Conservation (phyloP, 2,329 filamentous ascomycete genomes). For the Beauveria pseudobassiana region DNA sequence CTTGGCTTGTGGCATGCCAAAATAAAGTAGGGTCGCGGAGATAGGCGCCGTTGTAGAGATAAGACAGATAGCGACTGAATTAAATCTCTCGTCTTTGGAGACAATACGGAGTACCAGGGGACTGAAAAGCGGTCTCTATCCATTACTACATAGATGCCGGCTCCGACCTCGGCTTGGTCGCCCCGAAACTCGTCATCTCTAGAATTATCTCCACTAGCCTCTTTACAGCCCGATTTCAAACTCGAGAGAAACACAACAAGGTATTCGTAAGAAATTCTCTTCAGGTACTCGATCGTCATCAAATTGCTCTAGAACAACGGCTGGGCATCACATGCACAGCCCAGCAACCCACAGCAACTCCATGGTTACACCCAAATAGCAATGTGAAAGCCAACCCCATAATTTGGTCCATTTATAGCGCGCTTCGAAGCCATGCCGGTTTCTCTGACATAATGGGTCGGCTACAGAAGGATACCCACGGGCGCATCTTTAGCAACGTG, state of each 20-base stretch:
- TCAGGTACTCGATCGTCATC: neutral
- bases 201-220: neutral
- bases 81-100: constrained; percentile 9
- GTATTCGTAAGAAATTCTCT: neutral
- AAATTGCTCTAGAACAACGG: neutral
- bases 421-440: neutral
- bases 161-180: constrained; percentile 8
- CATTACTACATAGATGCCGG: neutral
- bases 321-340: constrained; percentile 3
- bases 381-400: neutral
- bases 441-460: constrained; percentile 10
- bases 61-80: constrained; percentile 11
- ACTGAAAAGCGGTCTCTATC: constrained; percentile 1
- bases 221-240: neutral
- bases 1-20: constrained; percentile 1
- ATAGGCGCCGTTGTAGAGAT: constrained; percentile 8
- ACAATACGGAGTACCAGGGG: neutral
- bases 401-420: neutral
- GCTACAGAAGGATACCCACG: constrained; percentile 11
- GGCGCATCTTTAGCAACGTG: neutral
- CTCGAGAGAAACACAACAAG: neutral
- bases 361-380: too few species aligned
- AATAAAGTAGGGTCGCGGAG: constrained; percentile 1
- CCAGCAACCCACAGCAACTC: neutral
- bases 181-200: neutral